These are phyloP conservation scores for Acer saccharum DNA, from an alignment of 345 rosid species.

Conservation along the genomic window DNA sequence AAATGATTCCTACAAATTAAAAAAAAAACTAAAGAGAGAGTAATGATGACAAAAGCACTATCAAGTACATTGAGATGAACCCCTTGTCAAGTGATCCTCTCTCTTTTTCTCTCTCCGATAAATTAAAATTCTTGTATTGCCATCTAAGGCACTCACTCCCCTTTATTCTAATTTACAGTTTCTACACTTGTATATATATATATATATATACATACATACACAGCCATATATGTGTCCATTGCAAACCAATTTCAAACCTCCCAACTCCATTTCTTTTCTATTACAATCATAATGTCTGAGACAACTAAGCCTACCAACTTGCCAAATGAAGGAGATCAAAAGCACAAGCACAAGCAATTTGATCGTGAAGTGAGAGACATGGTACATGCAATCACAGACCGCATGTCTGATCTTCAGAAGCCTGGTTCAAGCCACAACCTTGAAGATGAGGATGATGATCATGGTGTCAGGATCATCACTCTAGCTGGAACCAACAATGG, in stretches of 20 bases:
- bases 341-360: slow-evolving; percentile 27
- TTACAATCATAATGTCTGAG: slow-evolving; percentile 40
- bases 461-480: slow-evolving; percentile 56
- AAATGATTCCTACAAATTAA: slow-evolving; percentile 8
- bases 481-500: slow-evolving; percentile 82
- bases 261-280: not conserved
- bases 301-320: slow-evolving; percentile 24
- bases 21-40: not conserved
- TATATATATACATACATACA: not conserved
- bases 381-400: slow-evolving; percentile 48
- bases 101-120: not conserved
- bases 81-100: slow-evolving; percentile 38
- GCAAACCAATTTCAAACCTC: not conserved
- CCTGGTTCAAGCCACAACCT: slow-evolving; percentile 43
- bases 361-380: slow-evolving; percentile 48
- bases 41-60: slow-evolving; percentile 15
- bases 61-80: slow-evolving; percentile 23
- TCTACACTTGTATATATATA: not conserved
- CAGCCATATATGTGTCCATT: not conserved
- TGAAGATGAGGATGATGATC: slow-evolving; percentile 37
- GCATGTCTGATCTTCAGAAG: slow-evolving; percentile 39
- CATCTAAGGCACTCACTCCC: slow-evolving; percentile 34
- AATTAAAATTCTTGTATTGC: slow-evolving; percentile 37
- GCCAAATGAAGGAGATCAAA: slow-evolving; percentile 25
- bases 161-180: slow-evolving; percentile 25